These are phyloP conservation scores for Dimocarpus longan DNA, from an alignment of 345 rosid species.

Conservation along the genomic window DNA sequence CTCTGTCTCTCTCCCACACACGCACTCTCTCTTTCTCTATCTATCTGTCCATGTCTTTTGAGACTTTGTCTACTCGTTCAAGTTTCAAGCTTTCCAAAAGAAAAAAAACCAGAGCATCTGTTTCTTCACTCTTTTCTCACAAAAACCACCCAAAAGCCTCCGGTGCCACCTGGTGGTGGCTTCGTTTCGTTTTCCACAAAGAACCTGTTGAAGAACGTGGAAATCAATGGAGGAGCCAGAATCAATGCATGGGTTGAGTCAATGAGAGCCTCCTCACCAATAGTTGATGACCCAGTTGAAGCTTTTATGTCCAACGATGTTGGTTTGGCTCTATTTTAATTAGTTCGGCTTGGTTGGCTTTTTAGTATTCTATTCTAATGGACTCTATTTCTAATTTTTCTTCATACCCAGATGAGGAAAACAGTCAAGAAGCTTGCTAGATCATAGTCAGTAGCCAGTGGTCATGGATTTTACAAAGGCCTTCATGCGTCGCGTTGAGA, in stretches of 20 bases:
- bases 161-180: slow-evolving; percentile 47
- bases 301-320: slow-evolving; percentile 96
- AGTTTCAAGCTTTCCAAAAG: too few relatives aligned
- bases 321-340: not conserved
- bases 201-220: slow-evolving; percentile 53
- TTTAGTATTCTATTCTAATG: not conserved
- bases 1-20: too few relatives aligned
- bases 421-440: slow-evolving; percentile 66
- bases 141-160: slow-evolving; percentile 41
- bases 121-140: too few relatives aligned
- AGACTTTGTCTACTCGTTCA: too few relatives aligned
- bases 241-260: slow-evolving; percentile 81
- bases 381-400: not conserved
- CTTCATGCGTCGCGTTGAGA: slow-evolving; percentile 55
- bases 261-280: slow-evolving; percentile 90
- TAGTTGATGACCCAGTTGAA: slow-evolving; percentile 84
- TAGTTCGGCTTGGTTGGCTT: not conserved
- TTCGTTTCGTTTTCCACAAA: slow-evolving; percentile 46
- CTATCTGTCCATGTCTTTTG: too few relatives aligned
- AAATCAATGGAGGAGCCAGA: slow-evolving; percentile 61
- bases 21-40: too few relatives aligned
- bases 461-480: slow-evolving; percentile 32
- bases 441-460: slow-evolving; percentile 49
- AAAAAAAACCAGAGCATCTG: too few relatives aligned
- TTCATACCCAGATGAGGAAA: slow-evolving; percentile 73